Percentiles rank a stretch among this genome's conserved stretches.
Evolutionary conservation across 495 filamentous ascomycete genomes (phyloP).

Genomic region (Elasticomyces elasticus): DNA sequence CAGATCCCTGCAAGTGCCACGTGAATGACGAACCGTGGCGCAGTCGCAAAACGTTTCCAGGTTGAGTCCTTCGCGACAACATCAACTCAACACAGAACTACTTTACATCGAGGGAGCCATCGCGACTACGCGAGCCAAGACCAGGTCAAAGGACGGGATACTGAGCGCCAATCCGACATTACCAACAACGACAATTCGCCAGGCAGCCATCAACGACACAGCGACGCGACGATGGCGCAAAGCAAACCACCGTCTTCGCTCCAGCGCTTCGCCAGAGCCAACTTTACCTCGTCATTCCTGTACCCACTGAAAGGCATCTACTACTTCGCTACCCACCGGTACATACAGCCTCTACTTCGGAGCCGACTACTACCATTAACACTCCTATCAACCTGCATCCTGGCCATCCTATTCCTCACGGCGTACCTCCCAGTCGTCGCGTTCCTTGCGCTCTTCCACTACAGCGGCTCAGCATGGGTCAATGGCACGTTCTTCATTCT

Average conservation of each 20-base stretch:
- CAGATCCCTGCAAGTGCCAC: not conserved
- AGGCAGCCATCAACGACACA: not conserved
- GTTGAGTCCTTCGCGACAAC: too few relatives aligned
- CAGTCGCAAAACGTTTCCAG: not conserved
- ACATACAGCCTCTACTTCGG: constrained; percentile 53
- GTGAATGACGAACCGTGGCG: not conserved
- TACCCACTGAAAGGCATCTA: constrained; percentile 38
- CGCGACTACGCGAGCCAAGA: too few relatives aligned
- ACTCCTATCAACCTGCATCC: constrained; percentile 50
- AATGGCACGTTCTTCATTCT: constrained; percentile 56
- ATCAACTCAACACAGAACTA: too few relatives aligned
- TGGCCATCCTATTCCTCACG: constrained; percentile 52
- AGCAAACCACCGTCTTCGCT: not conserved
- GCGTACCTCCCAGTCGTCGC: constrained; percentile 51
- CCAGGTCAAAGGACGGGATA: too few relatives aligned
- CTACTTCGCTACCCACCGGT: constrained; percentile 50
- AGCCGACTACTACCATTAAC: constrained; percentile 49
- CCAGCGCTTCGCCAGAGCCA: constrained; percentile 6
- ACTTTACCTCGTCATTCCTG: constrained; percentile 16
- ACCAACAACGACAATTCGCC: not conserved
- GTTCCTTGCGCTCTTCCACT: constrained; percentile 54
- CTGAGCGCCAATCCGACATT: not conserved
- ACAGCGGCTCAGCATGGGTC: constrained; percentile 46
- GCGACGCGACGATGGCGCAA: not conserved
- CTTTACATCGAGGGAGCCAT: too few relatives aligned